Conservation (phyloP, 1,284 basidiomycete genomes). For the Peniophora sp. region DNA sequence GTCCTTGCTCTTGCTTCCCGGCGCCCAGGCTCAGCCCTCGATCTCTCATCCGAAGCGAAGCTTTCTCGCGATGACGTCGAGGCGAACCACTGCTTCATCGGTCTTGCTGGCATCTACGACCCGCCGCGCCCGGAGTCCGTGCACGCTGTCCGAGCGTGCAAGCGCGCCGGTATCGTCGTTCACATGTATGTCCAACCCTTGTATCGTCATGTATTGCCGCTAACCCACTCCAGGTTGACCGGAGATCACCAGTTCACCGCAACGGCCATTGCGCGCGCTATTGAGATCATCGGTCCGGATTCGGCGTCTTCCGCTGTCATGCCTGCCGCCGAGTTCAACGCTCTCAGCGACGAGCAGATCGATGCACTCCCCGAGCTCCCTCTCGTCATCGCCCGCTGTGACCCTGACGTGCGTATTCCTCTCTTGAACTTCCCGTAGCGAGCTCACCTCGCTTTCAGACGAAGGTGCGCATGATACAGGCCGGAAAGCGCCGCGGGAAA, state of each 20-base stretch:
- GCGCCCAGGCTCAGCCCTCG: constrained; percentile 4
- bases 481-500: constrained; percentile 47
- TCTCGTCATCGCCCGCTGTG: constrained; percentile 51
- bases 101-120: constrained; percentile 61
- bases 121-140: constrained; percentile 64
- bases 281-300: constrained; percentile 39
- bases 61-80: constrained; percentile 44
- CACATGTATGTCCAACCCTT: constrained; percentile 31
- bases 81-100: constrained; percentile 49
- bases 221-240: constrained; percentile 26
- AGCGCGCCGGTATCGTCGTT: constrained; percentile 57
- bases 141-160: constrained; percentile 54
- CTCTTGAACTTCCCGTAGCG: neutral
- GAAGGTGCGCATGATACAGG: constrained; percentile 42
- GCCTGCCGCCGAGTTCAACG: constrained; percentile 57
- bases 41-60: neutral
- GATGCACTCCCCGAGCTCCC: constrained; percentile 47
- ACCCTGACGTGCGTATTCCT: constrained; percentile 19
- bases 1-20: constrained; percentile 27
- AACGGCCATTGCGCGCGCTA: constrained; percentile 34
- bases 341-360: constrained; percentile 52
- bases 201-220: neutral
- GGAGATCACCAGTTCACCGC: constrained; percentile 32
- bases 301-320: constrained; percentile 25
- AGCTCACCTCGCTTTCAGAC: constrained; percentile 21